A percentile compares a stretch with the other conserved stretches of the same genome.
Conservation (phyloP, 176 grass and related monocot genomes). For the Lolium perenne region DNA sequence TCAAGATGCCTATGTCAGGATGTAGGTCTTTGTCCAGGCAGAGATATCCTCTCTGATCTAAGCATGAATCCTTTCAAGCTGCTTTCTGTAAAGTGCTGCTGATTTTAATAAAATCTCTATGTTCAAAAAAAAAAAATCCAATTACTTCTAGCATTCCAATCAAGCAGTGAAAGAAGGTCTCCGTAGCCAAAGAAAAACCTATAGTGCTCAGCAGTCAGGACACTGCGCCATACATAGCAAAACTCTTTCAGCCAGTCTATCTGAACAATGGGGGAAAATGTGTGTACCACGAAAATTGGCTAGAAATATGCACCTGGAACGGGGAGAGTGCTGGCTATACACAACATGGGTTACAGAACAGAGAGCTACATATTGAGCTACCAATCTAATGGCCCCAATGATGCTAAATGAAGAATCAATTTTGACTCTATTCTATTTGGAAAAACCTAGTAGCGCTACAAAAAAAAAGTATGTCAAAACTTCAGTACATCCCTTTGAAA, state of each 20-base stretch:
- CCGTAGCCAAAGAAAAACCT: background rate
- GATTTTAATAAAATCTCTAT: too few species aligned
- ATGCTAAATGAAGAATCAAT: conserved; percentile 50
- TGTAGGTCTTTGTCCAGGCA: too few species aligned
- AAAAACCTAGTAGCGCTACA: conserved; percentile 50
- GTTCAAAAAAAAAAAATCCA: too few species aligned
- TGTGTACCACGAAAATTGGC: background rate
- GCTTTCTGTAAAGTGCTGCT: too few species aligned
- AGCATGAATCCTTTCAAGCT: too few species aligned
- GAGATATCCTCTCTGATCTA: too few species aligned
- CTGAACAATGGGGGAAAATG: background rate
- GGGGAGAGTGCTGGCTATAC: conserved; percentile 43
- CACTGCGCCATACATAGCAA: background rate
- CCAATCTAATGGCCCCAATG: conserved; percentile 38
- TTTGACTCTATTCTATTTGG: conserved; percentile 52
- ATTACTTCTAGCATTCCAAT: too few species aligned
- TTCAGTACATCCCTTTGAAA: conserved; percentile 99
- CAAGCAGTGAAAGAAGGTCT: too few species aligned
- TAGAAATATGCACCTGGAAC: conserved; percentile 50
- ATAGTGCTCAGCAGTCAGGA: background rate
- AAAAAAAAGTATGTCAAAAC: conserved; percentile 17
- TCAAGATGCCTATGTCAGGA: too few species aligned
- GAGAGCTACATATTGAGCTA: conserved; percentile 44
- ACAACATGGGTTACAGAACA: conserved; percentile 32
- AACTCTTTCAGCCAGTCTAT: background rate